phyloP scores from a whole-genome alignment of 495 filamentous ascomycete genomes.

The Neohortaea acidophila region DNA sequence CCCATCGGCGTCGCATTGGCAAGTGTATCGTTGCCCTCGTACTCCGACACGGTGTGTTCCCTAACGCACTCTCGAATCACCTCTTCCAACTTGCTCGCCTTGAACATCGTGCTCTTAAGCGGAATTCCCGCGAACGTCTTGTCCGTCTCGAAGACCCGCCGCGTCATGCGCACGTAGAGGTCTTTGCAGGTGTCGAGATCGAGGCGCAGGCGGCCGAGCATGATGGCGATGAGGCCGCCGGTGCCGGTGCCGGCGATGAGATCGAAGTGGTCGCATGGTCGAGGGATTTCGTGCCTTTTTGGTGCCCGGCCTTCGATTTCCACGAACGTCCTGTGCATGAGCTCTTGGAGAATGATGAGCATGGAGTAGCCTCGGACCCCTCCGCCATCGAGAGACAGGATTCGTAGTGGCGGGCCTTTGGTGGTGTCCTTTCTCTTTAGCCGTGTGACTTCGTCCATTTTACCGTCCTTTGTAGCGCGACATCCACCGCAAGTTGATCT shows the following conservation, averaged over 20 bases:
- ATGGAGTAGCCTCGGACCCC: conserved; percentile 96
- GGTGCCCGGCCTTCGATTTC: conserved; percentile 72
- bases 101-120: conserved; percentile 85
- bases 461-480: no score
- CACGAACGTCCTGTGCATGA: conserved; percentile 88
- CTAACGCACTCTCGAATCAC: conserved; percentile 81
- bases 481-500: no score
- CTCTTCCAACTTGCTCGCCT: conserved; percentile 86
- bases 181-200: conserved; percentile 93
- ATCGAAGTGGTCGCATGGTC: conserved; percentile 97
- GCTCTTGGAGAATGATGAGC: conserved; percentile 83
- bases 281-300: conserved; percentile 74
- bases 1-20: conserved; percentile 18
- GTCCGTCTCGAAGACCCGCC: conserved; percentile 90
- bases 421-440: conserved; percentile 79
- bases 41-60: conserved; percentile 66
- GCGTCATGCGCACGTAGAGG: conserved; percentile 85
- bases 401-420: conserved; percentile 80
- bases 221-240: conserved; percentile 86
- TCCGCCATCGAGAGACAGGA: conserved; percentile 88
- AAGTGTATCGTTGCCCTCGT: conserved; percentile 51
- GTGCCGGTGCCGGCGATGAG: conserved; percentile 90
- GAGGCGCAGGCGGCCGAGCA: conserved; percentile 83
- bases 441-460: conserved; percentile 15
- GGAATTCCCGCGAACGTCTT: conserved; percentile 93